Base-by-base conservation (phyloP, 768 basidiomycete genomes). In the Psilocybe azurescens region DNA sequence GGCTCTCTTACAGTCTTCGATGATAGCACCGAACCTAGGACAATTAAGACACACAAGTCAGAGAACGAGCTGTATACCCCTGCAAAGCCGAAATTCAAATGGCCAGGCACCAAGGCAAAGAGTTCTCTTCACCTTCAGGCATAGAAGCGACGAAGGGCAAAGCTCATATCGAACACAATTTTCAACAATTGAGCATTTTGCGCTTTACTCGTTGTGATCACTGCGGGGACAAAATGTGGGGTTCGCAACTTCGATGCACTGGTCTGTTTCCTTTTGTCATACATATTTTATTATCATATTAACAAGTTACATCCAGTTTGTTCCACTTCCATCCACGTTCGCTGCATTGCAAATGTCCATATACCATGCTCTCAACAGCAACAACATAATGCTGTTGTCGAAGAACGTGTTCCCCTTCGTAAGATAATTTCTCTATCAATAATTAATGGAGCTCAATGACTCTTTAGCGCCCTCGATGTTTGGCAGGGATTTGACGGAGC, bases 141-240 rank as follows among this genome's bases (percentile, higher is more conserved):
- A 62, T 72, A 0, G 80, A 78, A 30, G 75, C 74, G 54, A 73
- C 72, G 63, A 73, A 74, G 60, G 79, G 70, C 61, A 75, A 77
- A 65, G 72, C 74, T 18, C 74, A 72, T 69, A 66, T 82, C 38
- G 89, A 92, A 59, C 97, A 99, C 73, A 84, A 83, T 63, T 99
- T 99, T 82, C 92, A 94, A 70, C 94, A 92, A 65, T 79, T 93
- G 65, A 97, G 89, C 68, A 86, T 95, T 30, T 79, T 99, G 60
- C 86, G 96, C 39, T 92, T 97, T 60, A 89, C 93, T 30, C 85
- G 93, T 46, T 99, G 97, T 72, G 97, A 99, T 69, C 90, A 96
- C 58, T 99, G 97, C 72, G 90, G 89, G 36, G 97, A 99, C 72
- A 99, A 99, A 81, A 89, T 99, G 89, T 99, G 96, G 95, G 97